Base-by-base conservation (phyloP, 768 basidiomycete species). In the Clathrus columnatus region DNA sequence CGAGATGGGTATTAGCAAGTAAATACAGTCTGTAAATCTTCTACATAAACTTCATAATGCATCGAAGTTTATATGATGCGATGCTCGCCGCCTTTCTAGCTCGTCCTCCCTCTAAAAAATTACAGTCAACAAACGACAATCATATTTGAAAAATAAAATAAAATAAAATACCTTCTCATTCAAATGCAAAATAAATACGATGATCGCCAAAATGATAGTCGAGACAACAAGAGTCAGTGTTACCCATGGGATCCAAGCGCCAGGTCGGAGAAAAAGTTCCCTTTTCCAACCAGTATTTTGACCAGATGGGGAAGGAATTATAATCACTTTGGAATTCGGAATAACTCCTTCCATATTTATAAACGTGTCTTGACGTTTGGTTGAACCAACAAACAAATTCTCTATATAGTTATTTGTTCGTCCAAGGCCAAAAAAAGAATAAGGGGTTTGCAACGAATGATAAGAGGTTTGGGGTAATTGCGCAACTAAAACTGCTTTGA, bases 381-480 rank as follows among this genome's bases (percentile, higher is more conserved):
- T 95, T 4, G 91, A 85, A 16, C 96, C 96, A 18, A 98, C 89
- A 66, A 96, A 96, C 1, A 99, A 78, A 68, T 97, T 97, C 76
- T 99, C 96, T 63, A 99, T 93, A 70, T 99, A 99, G 68, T 99
- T 99, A 70, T 99, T 99, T 16, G 94, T 98, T 42, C 96, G 83
- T 0, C 95, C 96, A 7, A 99, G 82, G 1, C 96, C 95, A 65
- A 98, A 90, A 77, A 93, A 96, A 1, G 92, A 82, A 65, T 97
- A 98, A 0, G 96, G 96, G 0, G 91, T 85, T 53, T 85, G 81
- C 8, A 98, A 78, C 14, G 94, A 77, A 52, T 95, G 88, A 68
- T 98, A 98, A 0, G 89, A 82, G 2, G 93, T 90, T 65, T 95
- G 92, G 3, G 96, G 85, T 5, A 97, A 81, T 69, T 99, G 95